Evolutionary conservation across 2,329 filamentous ascomycete species (phyloP).

Genomic region (Stachybotrys chartarum): DNA sequence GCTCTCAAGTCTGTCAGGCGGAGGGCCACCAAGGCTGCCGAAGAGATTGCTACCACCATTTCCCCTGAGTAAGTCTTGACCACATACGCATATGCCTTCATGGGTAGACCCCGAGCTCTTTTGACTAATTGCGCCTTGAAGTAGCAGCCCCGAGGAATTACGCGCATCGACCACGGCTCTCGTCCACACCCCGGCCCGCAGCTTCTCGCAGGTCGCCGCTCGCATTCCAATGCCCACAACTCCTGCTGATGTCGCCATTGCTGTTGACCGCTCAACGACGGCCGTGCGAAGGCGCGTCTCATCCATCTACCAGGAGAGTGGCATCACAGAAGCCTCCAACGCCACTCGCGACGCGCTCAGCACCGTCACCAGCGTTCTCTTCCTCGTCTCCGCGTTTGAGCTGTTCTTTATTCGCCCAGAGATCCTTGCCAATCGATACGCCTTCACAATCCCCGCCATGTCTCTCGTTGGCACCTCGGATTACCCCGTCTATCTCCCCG

Average conservation of each 20-base stretch:
- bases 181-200: constrained; percentile 42
- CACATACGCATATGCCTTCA: background rate
- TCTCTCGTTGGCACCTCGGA: constrained; percentile 46
- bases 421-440: constrained; percentile 64
- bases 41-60: constrained; percentile 29
- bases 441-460: constrained; percentile 64
- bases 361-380: constrained; percentile 65
- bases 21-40: constrained; percentile 34
- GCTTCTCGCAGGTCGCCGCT: constrained; percentile 43
- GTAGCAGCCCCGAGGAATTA: constrained; percentile 20
- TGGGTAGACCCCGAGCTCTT: too few species aligned
- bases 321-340: constrained; percentile 59
- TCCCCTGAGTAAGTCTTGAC: constrained; percentile 30
- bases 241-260: constrained; percentile 68
- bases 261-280: constrained; percentile 64
- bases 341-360: constrained; percentile 63
- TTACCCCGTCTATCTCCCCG: constrained; percentile 62
- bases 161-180: constrained; percentile 35
- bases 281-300: constrained; percentile 60
- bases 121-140: background rate
- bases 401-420: constrained; percentile 60
- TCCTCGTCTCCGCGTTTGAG: constrained; percentile 63
- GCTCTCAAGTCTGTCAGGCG: constrained; percentile 39
- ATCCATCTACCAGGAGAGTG: constrained; percentile 57
- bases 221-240: constrained; percentile 73